Base-by-base conservation (phyloP, 352 stramenopile genomes). In the Phytopythium litorale region DNA sequence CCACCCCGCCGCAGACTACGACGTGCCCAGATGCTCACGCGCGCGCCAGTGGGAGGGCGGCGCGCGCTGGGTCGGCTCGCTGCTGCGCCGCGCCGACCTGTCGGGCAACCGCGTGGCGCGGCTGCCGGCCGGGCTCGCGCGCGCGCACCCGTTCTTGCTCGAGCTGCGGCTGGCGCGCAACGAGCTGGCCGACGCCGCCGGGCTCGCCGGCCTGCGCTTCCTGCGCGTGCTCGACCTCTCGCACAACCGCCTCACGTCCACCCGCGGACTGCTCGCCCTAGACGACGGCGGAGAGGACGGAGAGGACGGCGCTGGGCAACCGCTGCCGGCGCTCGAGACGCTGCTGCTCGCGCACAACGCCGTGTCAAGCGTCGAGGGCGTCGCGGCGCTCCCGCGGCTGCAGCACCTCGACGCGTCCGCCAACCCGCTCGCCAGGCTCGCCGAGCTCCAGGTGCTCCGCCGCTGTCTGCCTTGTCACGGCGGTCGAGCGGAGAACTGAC, bases 181-280 rank as follows among this genome's bases (percentile, higher is more conserved):
- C 50, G 52, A 64, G 6, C 85, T 91, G 46, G 62, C 62, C 8
- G 70, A 74, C 11, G 78, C 91, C 18, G 67, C 76, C 7, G 78
- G 84, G 11, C 58, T 93, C 42, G 61, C 71, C 18, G 53, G 70
- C 7, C 66, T 93, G 25, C 76, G 76, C 8, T 91, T 88, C 58
- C 66, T 93, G 28, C 78, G 83, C 21, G 62, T 89, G 16, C 55
- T 93, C 7, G 80, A 91, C 55, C 68, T 92, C 3, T 91, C 84
- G 18, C 67, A 89, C 69, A 93, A 93, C 48, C 62, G 59, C 7
- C 68, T 93, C 33, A 70, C 63, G 13, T 77, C 70, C 4, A 84
- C 78, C 16, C 38, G 52, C 19, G 76, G 75, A 5, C 70, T 93
- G 40, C 7, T 76, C 13, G 5, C 18, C 9, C 30, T 42, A 32